Evolutionary conservation across 202 grass and related monocot genomes (phyloP), one percentile per base, ranked within the genome.

Genomic region (Schoenoplectus tabernaemontani): DNA sequence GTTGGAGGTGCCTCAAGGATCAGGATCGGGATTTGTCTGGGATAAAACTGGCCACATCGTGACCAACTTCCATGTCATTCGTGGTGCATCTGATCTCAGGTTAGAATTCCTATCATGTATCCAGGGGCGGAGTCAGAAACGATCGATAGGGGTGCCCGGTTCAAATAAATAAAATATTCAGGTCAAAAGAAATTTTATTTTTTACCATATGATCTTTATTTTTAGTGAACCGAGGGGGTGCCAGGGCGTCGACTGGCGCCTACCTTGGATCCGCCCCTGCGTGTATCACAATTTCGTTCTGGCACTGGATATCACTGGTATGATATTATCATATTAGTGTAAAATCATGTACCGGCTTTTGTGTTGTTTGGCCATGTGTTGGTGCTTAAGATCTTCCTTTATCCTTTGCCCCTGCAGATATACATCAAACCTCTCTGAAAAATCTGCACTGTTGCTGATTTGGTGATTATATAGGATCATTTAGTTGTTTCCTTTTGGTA

Each of bases 51-150:
- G 96, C 22, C 87, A 99, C 46, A 50, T 99, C 41, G 96, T 99
- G 30, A 99, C 96, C 66, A 99, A 99, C 47, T 99, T 82, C 48
- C 96, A 99, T 89, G 96, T 95, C 73, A 99, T 99, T 81, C 91
- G 96, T 15, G 96, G 88, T 8, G 92, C 96, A 7, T 99, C 96
- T 0, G 96, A 99, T 67, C 88, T 99, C 48, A 95, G 96, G 96
- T 99, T 87, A 57, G 82, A 63, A 17, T 80, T 80, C 16, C 26
- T 48, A 53, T 74, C 0, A 17, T 1, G 7, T 20, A n/a, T n/a
- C n/a, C n/a, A n/a, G n/a, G n/a, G n/a, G n/a, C n/a, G n/a, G n/a
- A n/a, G n/a, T n/a, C n/a, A n/a, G n/a, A n/a, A n/a, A n/a, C n/a
- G n/a, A n/a, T n/a, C n/a, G n/a, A n/a, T n/a, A n/a, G n/a, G n/a